Evolutionary conservation across 495 filamentous ascomycete species (phyloP).

Genomic region (Talaromyces thailandensis): DNA sequence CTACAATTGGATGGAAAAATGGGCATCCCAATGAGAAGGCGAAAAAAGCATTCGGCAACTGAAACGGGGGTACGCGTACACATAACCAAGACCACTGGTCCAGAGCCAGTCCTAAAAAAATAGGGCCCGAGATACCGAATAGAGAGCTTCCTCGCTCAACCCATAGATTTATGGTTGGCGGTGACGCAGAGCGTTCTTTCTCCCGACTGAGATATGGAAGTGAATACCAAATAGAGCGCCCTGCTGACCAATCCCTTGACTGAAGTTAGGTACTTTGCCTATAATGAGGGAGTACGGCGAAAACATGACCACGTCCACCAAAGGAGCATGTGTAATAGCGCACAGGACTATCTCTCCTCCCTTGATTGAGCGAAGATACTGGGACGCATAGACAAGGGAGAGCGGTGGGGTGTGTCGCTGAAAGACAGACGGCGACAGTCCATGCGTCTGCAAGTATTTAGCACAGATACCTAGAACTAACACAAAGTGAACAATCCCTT

Average conservation of each 20-base stretch:
- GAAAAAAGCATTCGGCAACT: neutral
- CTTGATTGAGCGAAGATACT: neutral
- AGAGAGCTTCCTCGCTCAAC: slow-evolving; percentile 1
- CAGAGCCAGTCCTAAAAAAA: neutral
- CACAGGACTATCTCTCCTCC: slow-evolving; percentile 1
- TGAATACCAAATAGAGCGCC: neutral
- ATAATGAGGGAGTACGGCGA: neutral
- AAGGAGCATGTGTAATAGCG: neutral
- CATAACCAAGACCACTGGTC: neutral
- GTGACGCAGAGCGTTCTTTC: neutral
- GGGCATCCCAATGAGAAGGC: slow-evolving; percentile 1
- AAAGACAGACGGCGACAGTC: neutral
- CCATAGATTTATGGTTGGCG: neutral
- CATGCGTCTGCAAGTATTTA: slow-evolving; percentile 1
- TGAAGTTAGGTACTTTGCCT: slow-evolving; percentile 4
- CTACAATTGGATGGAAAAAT: neutral
- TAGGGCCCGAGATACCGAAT: neutral
- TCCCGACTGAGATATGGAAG: neutral
- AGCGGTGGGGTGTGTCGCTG: neutral
- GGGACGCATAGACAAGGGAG: neutral
- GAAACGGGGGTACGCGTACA: neutral
- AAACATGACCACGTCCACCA: neutral
- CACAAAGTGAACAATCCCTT: neutral
- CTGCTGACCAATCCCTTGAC: neutral
- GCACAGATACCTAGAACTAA: neutral